phyloP scores from a whole-genome alignment of 768 basidiomycete genomes.

The Phylloporus sp. region DNA sequence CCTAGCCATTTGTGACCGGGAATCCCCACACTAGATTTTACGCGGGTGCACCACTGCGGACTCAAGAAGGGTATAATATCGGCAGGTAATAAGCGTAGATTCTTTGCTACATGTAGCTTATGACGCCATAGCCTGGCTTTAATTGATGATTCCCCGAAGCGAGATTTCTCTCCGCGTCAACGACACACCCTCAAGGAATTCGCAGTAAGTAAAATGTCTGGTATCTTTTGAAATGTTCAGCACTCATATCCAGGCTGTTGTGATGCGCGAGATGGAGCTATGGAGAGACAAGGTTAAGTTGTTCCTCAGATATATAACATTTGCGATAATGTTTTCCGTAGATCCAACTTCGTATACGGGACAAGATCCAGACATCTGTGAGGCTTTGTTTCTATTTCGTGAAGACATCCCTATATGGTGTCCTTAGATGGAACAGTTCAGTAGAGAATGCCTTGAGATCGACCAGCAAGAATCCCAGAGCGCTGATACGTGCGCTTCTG shows the following conservation, averaged over 20 bases:
- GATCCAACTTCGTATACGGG: conserved; percentile 88
- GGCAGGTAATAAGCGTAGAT: conserved; percentile 55
- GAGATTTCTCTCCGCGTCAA: conserved; percentile 85
- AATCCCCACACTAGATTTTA: conserved; percentile 78
- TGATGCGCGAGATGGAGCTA: conserved; percentile 93
- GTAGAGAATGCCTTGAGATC: conserved; percentile 90
- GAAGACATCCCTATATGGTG: background rate
- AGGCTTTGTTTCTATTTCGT: conserved; percentile 21
- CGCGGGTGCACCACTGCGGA: conserved; percentile 86
- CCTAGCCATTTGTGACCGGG: conserved; percentile 67
- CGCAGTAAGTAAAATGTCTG: conserved; percentile 43
- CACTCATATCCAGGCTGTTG: conserved; percentile 51
- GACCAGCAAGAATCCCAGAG: conserved; percentile 45
- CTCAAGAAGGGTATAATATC: conserved; percentile 86
- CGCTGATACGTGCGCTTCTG: conserved; percentile 23
- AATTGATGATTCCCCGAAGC: conserved; percentile 76
- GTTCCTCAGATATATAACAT: background rate
- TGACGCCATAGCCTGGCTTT: conserved; percentile 59
- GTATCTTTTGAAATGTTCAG: conserved; percentile 3
- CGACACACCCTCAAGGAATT: conserved; percentile 93
- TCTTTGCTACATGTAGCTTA: conserved; percentile 2
- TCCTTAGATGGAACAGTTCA: conserved; percentile 88
- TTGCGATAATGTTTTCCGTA: conserved; percentile 21
- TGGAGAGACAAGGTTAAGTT: conserved; percentile 82
- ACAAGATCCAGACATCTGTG: conserved; percentile 87